Evolutionary conservation across 306 rosid genomes (phyloP), one percentile per base, ranked within the genome.

Genomic region (Senna siamea): DNA sequence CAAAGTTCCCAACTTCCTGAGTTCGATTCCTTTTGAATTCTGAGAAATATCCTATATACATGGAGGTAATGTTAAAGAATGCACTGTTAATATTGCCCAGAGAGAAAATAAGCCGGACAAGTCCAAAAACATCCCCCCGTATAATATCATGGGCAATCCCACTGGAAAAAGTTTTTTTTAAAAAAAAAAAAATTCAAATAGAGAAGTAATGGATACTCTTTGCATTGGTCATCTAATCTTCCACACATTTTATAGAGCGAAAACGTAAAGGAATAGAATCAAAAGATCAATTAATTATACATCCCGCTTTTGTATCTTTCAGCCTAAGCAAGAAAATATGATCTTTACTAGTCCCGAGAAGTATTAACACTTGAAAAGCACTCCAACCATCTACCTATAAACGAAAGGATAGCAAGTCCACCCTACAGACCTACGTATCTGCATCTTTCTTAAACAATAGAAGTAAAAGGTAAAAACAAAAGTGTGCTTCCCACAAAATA

Each of bases 261-360:
- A 13, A 60, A 78, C 66, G 61, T 72, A 46, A 17, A 19, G 22
- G 32, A 18, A 18, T 38, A 18, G 17, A 17, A 13, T 61, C 67
- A 61, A 17, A 61, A 1, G 30, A 10, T 11, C 14, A 55, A 20
- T n/a, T n/a, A n/a, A n/a, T 56, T 56, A 63, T 38, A 26, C 66
- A 35, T 35, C 78, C 78, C 26, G 70, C 78, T 70, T 63, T 65
- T 81, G 74, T 75, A 74, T 76, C 80, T 63, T 46, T 26, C 66
- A 19, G 47, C 72, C 73, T 74, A 52, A 32, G 65, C 74, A 70
- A 52, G 74, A 65, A 75, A 55, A 11, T 18, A 0, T 12, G 55
- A 57, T 55, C 35, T 64, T 59, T 48, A 79, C 41, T 30, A 67
- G 43, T 74, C 71, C 65, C 72, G 37, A 7, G 50, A 83, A 15